Evolutionary conservation across 163 green algal species (phyloP).

Genomic region (Botryococcus braunii): DNA sequence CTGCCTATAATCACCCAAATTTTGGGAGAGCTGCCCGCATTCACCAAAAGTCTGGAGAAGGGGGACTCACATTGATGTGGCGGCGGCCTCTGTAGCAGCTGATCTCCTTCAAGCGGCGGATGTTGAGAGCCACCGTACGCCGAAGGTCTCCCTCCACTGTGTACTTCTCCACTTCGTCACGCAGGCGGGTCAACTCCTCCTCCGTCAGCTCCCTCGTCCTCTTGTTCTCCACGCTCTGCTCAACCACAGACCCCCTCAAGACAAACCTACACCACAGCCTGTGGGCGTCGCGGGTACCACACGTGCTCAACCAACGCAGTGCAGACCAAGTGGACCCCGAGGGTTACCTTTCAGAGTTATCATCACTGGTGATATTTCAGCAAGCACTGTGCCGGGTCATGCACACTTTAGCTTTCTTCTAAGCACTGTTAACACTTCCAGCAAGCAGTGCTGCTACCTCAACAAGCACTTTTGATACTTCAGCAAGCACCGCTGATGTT

Average conservation of each 20-base stretch:
- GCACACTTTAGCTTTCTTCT: too few species aligned
- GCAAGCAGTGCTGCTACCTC: too few species aligned
- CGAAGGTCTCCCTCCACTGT: conserved; percentile 91
- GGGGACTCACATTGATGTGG: conserved; percentile 64
- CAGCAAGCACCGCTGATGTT: too few species aligned
- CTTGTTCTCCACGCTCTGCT: conserved; percentile 91
- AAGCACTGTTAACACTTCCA: too few species aligned
- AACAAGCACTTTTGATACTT: too few species aligned
- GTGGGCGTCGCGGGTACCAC: neutral
- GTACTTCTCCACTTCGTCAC: conserved; percentile 93
- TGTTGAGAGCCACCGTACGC: conserved; percentile 72
- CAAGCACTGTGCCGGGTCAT: too few species aligned
- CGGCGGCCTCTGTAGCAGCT: conserved; percentile 76
- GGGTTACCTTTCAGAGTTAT: neutral
- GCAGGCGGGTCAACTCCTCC: conserved; percentile 90
- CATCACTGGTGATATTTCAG: too few species aligned
- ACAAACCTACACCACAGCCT: neutral
- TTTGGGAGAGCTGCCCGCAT: too few species aligned
- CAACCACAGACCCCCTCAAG: neutral
- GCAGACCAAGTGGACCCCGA: neutral
- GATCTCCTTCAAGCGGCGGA: conserved; percentile 91
- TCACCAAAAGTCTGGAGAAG: too few species aligned
- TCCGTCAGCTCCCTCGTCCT: conserved; percentile 84
- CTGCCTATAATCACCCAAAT: too few species aligned
- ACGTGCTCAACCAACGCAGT: neutral